Percentiles rank a stretch among this genome's conserved stretches.
Conservation (phyloP, 1,284 basidiomycete species). For the Ustilago vetiveriae region DNA sequence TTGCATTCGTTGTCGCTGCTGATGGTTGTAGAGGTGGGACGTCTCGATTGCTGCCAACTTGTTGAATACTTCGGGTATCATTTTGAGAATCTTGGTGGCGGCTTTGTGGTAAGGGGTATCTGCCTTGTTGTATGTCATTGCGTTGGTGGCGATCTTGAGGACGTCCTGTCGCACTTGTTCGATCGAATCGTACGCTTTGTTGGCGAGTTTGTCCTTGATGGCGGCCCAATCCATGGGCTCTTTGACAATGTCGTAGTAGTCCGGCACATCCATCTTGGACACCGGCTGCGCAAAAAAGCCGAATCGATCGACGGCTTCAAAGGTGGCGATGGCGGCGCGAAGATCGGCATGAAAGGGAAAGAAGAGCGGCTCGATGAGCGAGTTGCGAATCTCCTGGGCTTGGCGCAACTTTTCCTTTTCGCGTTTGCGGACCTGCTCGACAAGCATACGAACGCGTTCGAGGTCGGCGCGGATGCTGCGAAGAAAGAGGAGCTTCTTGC, state of each 20-base stretch:
- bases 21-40: slow-evolving; percentile 23
- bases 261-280: slow-evolving; percentile 81
- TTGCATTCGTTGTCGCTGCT: slow-evolving; percentile 4
- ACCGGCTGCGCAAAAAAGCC: slow-evolving; percentile 59
- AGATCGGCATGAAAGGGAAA: slow-evolving; percentile 41
- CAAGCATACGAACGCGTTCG: slow-evolving; percentile 77
- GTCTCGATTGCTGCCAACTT: slow-evolving; percentile 68
- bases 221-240: slow-evolving; percentile 87
- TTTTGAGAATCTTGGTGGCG: slow-evolving; percentile 76
- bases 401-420: slow-evolving; percentile 85
- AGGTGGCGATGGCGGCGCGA: slow-evolving; percentile 22
- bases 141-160: slow-evolving; percentile 83
- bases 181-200: slow-evolving; percentile 80
- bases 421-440: slow-evolving; percentile 79
- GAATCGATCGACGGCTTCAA: slow-evolving; percentile 45
- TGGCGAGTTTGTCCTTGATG: slow-evolving; percentile 74
- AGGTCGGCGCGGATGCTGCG: slow-evolving; percentile 81
- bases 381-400: slow-evolving; percentile 76
- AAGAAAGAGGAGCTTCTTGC: slow-evolving; percentile 75
- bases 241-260: slow-evolving; percentile 88
- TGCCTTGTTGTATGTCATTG: slow-evolving; percentile 83
- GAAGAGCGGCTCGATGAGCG: slow-evolving; percentile 70
- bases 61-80: slow-evolving; percentile 71
- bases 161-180: slow-evolving; percentile 84
- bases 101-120: slow-evolving; percentile 79